Base-by-base conservation (phyloP, 305 asterid genomes). In the Fraxinus paxiana region DNA sequence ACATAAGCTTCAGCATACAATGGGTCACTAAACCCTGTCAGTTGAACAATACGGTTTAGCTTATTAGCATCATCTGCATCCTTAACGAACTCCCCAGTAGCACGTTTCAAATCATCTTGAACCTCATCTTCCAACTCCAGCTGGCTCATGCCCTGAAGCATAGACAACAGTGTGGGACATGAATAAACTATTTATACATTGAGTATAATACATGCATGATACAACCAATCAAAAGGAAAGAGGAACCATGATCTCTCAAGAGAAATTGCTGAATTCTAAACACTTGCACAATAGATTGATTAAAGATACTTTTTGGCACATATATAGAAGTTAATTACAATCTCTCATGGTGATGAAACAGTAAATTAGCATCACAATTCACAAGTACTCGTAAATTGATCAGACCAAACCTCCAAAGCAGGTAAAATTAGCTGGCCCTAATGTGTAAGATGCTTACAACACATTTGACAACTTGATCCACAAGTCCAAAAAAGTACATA, bases 51-150 rank as follows among this genome's bases (percentile, higher is more conserved):
- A 43, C 90, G 90, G 24, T 84, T 89, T 37, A 87, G 88, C 76
- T 85, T 87, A 86, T 89, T 89, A 35, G 89, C 88, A 77, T 84
- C 89, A 30, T 86, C 88, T 61, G 77, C 90, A 17, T 89, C 92
- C 77, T 89, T 87, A 37, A 80, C 76, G 63, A 89, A 89, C 77
- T 87, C 92, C 80, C 92, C 92, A 17, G 92, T 89, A 8, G 92
- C 92, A 77, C 92, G 92, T 51, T 87, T 89, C 79, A 89, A 51
- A 83, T 89, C 92, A 82, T 89, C 92, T 77, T 89, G 90, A 74
- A 89, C 90, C 18, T 79, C 81, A 81, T 89, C 92, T 79, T 89
- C 92, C 81, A 89, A 81, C 85, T 89, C 92, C 80, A 89, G 82
- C 76, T 85, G 92, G 84, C 90, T 89, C 92, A 89, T 84, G 26